Conservation (phyloP, 768 basidiomycete genomes). For the Trametes cubensis region DNA sequence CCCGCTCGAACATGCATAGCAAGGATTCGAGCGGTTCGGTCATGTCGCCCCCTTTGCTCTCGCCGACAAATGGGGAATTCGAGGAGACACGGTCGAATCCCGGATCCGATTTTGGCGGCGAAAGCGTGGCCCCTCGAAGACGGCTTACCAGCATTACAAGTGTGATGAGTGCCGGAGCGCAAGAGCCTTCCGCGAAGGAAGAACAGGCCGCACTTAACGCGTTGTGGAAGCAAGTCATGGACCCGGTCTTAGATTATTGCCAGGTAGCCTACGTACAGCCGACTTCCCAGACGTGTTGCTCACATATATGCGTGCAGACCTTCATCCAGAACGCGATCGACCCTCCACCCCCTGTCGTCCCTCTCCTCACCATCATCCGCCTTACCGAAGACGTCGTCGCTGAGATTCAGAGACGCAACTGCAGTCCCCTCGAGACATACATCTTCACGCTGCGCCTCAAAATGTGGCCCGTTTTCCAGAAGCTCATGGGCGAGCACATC, state of each 20-base stretch:
- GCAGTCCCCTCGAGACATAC: conserved; percentile 79
- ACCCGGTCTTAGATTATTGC: conserved; percentile 86
- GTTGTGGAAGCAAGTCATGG: conserved; percentile 92
- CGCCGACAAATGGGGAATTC: conserved; percentile 30
- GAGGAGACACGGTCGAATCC: conserved; percentile 33
- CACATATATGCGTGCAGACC: conserved; percentile 43
- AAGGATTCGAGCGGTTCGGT: conserved; percentile 28
- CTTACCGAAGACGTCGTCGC: conserved; percentile 79
- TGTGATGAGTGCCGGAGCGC: conserved; percentile 17
- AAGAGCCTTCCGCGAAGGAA: conserved; percentile 43
- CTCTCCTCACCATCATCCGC: conserved; percentile 89
- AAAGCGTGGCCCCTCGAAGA: conserved; percentile 28
- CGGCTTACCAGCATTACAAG: conserved; percentile 29
- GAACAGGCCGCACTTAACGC: conserved; percentile 61
- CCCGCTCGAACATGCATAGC: conserved; percentile 7
- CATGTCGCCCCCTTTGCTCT: conserved; percentile 43
- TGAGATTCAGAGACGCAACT: conserved; percentile 77
- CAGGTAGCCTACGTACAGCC: conserved; percentile 50
- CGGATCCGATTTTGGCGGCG: conserved; percentile 52
- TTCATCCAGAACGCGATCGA: conserved; percentile 73
- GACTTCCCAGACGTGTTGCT: background rate
- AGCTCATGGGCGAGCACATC: conserved; percentile 80
- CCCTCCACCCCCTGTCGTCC: conserved; percentile 70
- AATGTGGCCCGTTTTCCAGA: conserved; percentile 95
- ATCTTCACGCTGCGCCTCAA: conserved; percentile 79